Evolutionary conservation across 768 basidiomycete species (phyloP).

Genomic region (Paxillus rubicundulus): DNA sequence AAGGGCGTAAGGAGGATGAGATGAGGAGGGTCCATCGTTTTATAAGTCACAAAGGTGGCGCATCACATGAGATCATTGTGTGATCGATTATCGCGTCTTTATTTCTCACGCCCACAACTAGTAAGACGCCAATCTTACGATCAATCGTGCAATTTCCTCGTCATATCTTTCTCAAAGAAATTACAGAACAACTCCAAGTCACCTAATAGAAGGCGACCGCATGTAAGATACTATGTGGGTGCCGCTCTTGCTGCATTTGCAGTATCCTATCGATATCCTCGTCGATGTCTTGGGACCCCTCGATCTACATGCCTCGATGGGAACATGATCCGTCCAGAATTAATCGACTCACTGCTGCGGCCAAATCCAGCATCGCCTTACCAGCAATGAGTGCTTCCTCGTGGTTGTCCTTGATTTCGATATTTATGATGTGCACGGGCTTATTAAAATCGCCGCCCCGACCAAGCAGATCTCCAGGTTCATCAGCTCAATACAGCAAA

Average conservation of each 20-base stretch:
- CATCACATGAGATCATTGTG: no score
- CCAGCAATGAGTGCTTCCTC: constrained; percentile 97
- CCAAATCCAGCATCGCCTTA: constrained; percentile 90
- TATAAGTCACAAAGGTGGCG: neutral
- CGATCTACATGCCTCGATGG: constrained; percentile 58
- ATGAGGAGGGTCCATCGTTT: constrained; percentile 9
- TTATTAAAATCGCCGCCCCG: constrained; percentile 91
- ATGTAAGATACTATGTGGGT: constrained; percentile 90
- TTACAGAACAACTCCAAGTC: no score
- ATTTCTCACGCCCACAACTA: constrained; percentile 51
- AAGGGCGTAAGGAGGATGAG: neutral
- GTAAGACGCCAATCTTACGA: neutral
- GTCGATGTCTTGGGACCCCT: constrained; percentile 81
- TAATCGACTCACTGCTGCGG: constrained; percentile 66
- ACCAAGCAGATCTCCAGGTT: constrained; percentile 66
- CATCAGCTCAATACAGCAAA: constrained; percentile 10
- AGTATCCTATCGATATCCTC: constrained; percentile 87
- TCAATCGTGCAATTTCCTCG: constrained; percentile 17
- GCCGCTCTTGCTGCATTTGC: constrained; percentile 79
- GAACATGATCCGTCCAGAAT: constrained; percentile 2
- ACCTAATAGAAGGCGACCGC: constrained; percentile 86
- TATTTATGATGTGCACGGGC: constrained; percentile 93
- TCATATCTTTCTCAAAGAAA: constrained; percentile 1
- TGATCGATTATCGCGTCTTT: constrained; percentile 51
- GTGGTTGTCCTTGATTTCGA: constrained; percentile 99